Base-by-base conservation (phyloP, 2,329 filamentous ascomycete genomes). In the Torrubiellomyces zombiae region DNA sequence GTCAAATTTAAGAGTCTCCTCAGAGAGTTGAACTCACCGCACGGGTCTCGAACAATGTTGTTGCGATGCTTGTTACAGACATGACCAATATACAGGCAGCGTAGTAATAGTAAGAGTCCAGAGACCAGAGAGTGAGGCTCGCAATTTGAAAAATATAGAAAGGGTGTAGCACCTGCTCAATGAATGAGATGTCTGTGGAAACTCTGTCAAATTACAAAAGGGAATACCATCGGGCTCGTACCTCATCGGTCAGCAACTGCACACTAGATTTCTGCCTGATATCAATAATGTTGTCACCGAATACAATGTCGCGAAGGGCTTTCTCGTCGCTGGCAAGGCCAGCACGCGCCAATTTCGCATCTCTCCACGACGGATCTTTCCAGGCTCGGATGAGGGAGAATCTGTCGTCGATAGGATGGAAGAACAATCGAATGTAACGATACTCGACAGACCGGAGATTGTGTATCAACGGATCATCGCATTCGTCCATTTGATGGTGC, bases 141-240 rank as follows among this genome's bases (percentile, higher is more conserved):
- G 85, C 86, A 40, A 95, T 75, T 51, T 98, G 89, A 45, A 98
- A 98, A 28, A 98, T 77, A 47, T 98, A 98, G 48, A 98, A 98
- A 0, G 89, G 91, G 45, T 98, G 89, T 41, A 98, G 83, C 12
- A 81, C 83, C 68, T 81, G 7, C 7, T 32, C 9, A 32, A 30
- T 11, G 12, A 24, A n/a, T n/a, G n/a, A n/a, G n/a, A n/a, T n/a
- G n/a, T n/a, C n/a, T n/a, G n/a, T n/a, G n/a, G n/a, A n/a, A n/a
- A n/a, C n/a, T n/a, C n/a, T n/a, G n/a, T n/a, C 9, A 7, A 14
- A 15, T 10, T 13, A 9, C 14, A 20, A 13, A 10, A 11, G 14
- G 7, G 27, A 31, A 44, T n/a, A n/a, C n/a, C n/a, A n/a, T n/a
- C n/a, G n/a, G n/a, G n/a, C n/a, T n/a, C n/a, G 18, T 47, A 81